Conservation (phyloP, 768 basidiomycete genomes). For the Mrakia hoshinonis region DNA sequence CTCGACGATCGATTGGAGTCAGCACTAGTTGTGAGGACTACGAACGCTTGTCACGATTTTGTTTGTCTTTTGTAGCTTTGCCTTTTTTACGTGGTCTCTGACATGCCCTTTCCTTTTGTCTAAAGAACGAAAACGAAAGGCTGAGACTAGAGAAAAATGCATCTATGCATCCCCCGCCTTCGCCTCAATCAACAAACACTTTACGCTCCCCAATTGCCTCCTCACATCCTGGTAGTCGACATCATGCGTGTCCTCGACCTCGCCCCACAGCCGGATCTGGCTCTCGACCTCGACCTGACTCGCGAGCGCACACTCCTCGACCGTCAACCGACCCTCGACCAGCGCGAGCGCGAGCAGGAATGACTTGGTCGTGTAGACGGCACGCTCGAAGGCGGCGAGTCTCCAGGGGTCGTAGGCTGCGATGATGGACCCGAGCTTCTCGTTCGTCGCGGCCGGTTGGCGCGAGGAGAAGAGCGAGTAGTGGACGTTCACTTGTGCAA, state of each 20-base stretch:
- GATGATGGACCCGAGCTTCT: slow-evolving; percentile 46
- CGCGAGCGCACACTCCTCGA: slow-evolving; percentile 74
- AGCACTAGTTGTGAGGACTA: slow-evolving; percentile 2
- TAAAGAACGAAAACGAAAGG: no score
- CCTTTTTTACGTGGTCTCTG: no score
- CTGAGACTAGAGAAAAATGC: no score
- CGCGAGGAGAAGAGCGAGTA: slow-evolving; percentile 60
- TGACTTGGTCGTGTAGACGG: slow-evolving; percentile 80
- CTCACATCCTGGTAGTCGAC: slow-evolving; percentile 93
- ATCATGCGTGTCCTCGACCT: slow-evolving; percentile 98
- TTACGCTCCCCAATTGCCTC: slow-evolving; percentile 70
- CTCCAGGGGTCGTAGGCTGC: slow-evolving; percentile 52
- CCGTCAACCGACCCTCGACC: slow-evolving; percentile 62
- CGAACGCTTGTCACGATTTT: neutral
- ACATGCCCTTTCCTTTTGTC: no score
- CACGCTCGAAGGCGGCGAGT: slow-evolving; percentile 91
- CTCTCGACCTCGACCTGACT: slow-evolving; percentile 87
- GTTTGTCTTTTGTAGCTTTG: neutral
- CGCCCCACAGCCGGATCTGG: slow-evolving; percentile 97
- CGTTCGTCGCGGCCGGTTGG: slow-evolving; percentile 62
- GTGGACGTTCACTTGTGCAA: slow-evolving; percentile 50
- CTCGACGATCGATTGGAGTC: slow-evolving; percentile 77
- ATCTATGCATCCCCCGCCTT: neutral
- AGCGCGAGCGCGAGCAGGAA: slow-evolving; percentile 80
- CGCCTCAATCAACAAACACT: slow-evolving; percentile 48